A percentile compares a stretch with the other conserved stretches of the same genome.
These are phyloP conservation scores for Arthroderma sp. DNA, from an alignment of 2,329 filamentous ascomycete species.

Conservation along the genomic window DNA sequence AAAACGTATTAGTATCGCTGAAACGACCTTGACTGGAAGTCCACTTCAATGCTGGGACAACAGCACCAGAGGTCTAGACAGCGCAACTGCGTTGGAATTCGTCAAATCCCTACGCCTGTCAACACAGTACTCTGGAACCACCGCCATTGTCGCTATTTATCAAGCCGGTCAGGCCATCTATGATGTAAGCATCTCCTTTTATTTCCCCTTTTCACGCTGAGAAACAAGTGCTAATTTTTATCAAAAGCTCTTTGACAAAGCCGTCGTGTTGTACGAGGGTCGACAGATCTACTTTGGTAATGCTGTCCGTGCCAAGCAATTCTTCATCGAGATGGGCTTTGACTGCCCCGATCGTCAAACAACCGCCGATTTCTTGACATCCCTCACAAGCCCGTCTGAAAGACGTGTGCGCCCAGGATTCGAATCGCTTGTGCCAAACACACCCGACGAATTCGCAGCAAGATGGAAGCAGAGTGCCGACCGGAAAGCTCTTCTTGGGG, in stretches of 20 bases:
- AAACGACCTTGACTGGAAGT: conserved; percentile 64
- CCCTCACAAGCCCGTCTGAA: conserved; percentile 70
- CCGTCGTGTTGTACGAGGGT: conserved; percentile 65
- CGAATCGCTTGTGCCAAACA: conserved; percentile 43
- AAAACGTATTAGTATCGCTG: conserved; percentile 69
- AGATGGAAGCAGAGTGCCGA: conserved; percentile 44
- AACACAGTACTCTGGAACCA: conserved; percentile 71
- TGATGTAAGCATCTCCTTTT: conserved; percentile 18
- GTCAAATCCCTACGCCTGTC: conserved; percentile 59
- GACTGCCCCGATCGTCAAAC: conserved; percentile 62
- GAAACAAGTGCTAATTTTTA: not conserved
- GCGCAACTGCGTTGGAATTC: conserved; percentile 54
- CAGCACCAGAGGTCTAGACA: conserved; percentile 55
- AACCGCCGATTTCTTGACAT: conserved; percentile 68
- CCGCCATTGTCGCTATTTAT: conserved; percentile 75
- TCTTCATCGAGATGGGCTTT: conserved; percentile 68
- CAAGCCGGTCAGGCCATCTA: conserved; percentile 76
- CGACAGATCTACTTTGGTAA: conserved; percentile 66
- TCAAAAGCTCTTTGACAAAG: conserved; percentile 58
- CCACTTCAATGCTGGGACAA: conserved; percentile 67
- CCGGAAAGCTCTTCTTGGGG: conserved; percentile 26
- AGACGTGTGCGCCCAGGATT: conserved; percentile 55
- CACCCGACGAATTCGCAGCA: conserved; percentile 54
- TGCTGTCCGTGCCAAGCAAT: conserved; percentile 50
- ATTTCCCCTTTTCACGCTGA: conserved; percentile 11